These are phyloP conservation scores for Beauveria asiatica DNA, from an alignment of 2,329 filamentous ascomycete genomes.

Conservation along the genomic window DNA sequence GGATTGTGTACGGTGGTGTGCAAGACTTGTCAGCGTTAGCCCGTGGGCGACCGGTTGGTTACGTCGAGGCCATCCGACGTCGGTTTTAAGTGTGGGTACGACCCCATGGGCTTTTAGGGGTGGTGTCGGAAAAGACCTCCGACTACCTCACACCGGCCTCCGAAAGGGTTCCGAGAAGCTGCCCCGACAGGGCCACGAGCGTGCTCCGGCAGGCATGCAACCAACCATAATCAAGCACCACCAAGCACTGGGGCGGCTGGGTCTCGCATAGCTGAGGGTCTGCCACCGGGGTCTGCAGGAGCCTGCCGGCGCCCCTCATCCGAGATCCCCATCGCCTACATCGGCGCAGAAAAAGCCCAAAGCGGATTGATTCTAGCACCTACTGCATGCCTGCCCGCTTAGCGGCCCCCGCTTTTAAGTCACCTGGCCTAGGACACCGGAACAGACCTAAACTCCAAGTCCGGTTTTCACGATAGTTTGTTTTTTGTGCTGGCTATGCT, in stretches of 20 bases:
- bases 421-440: slow-evolving; percentile 7
- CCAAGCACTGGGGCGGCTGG: neutral
- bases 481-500: neutral
- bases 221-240: neutral
- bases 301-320: neutral
- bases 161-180: neutral
- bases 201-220: neutral
- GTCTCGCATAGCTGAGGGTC: neutral
- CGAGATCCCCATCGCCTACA: slow-evolving; percentile 11
- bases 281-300: neutral
- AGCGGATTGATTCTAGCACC: slow-evolving; percentile 4
- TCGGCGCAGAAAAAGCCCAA: slow-evolving; percentile 7
- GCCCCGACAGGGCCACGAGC: neutral
- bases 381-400: slow-evolving; percentile 1
- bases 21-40: slow-evolving; percentile 67
- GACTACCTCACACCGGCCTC: neutral
- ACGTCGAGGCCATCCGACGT: slow-evolving; percentile 58
- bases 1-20: slow-evolving; percentile 68
- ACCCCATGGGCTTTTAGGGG: neutral
- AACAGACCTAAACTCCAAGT: slow-evolving; percentile 9
- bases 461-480: slow-evolving; percentile 8
- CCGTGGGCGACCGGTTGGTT: slow-evolving; percentile 64
- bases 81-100: slow-evolving; percentile 20
- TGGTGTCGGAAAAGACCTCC: neutral
- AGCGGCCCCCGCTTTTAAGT: slow-evolving; percentile 1